Evolutionary conservation across 345 rosid genomes (phyloP).

Genomic region (Populus ilicifolia): DNA sequence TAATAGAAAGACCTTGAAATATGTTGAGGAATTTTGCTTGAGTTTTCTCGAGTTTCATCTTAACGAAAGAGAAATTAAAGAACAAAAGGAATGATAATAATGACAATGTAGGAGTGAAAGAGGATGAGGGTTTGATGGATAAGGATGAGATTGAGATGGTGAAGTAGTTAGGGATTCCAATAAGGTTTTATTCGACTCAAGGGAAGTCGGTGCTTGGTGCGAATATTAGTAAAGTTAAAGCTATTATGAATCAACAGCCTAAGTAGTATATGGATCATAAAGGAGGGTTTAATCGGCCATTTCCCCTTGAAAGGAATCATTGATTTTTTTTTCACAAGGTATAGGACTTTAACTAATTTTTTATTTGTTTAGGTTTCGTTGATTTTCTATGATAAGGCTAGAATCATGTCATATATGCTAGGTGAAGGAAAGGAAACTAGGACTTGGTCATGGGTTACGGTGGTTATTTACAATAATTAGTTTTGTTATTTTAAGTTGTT

Average conservation of each 20-base stretch:
- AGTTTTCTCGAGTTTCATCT: too few species aligned
- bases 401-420: too few species aligned
- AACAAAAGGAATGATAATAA: slow-evolving; percentile 27
- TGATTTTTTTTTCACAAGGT: slow-evolving; percentile 39
- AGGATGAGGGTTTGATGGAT: slow-evolving; percentile 16
- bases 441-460: too few species aligned
- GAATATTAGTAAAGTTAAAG: slow-evolving; percentile 75
- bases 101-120: slow-evolving; percentile 10
- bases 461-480: too few species aligned
- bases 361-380: background rate
- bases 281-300: slow-evolving; percentile 88
- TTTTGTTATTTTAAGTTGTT: too few species aligned
- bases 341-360: slow-evolving; percentile 13
- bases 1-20: too few species aligned
- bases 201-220: slow-evolving; percentile 88
- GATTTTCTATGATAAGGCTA: background rate
- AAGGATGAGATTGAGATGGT: slow-evolving; percentile 79
- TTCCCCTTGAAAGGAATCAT: slow-evolving; percentile 78
- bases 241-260: slow-evolving; percentile 81
- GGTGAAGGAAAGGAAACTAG: too few species aligned
- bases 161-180: slow-evolving; percentile 90
- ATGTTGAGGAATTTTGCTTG: too few species aligned
- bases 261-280: slow-evolving; percentile 92
- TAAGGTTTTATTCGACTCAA: slow-evolving; percentile 84
- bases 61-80: slow-evolving; percentile 41